Percentiles rank a stretch among this genome's conserved stretches.
Conservation (phyloP, 2,329 filamentous ascomycete species). For the Aspergillus niger region DNA sequence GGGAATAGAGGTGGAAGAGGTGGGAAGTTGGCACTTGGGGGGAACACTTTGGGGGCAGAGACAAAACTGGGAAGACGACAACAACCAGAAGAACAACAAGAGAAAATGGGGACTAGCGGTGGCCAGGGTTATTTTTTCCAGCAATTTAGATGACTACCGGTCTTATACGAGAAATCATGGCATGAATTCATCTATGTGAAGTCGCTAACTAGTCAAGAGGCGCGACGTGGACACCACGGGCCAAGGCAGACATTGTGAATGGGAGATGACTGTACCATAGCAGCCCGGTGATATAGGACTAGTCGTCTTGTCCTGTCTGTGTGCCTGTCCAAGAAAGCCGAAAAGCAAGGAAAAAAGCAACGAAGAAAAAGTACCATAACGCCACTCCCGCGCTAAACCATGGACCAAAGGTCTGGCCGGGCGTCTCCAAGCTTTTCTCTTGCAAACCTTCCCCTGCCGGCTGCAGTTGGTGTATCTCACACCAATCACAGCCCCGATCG, state of each 20-base stretch:
- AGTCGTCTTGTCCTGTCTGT: too few relatives aligned
- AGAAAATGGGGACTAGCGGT: background rate
- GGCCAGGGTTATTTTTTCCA: background rate
- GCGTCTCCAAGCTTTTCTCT: constrained; percentile 3
- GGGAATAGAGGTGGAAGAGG: background rate
- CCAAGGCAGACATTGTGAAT: too few relatives aligned
- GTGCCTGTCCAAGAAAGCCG: too few relatives aligned
- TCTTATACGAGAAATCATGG: background rate
- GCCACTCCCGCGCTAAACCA: too few relatives aligned
- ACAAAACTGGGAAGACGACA: background rate
- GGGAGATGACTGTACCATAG: too few relatives aligned
- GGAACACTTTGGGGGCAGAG: too few relatives aligned
- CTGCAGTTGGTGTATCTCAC: background rate
- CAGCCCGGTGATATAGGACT: too few relatives aligned
- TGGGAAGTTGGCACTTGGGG: too few relatives aligned
- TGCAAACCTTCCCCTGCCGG: too few relatives aligned
- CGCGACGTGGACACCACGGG: background rate
- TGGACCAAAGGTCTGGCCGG: background rate
- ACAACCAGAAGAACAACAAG: too few relatives aligned
- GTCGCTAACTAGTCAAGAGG: background rate
- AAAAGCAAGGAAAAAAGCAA: background rate
- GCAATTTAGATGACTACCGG: background rate
- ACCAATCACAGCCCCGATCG: background rate
- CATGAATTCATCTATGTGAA: background rate
- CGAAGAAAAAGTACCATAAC: background rate